Evolutionary conservation across 2,329 filamentous ascomycete species (phyloP).

Genomic region (Neoarthrinium moseri): DNA sequence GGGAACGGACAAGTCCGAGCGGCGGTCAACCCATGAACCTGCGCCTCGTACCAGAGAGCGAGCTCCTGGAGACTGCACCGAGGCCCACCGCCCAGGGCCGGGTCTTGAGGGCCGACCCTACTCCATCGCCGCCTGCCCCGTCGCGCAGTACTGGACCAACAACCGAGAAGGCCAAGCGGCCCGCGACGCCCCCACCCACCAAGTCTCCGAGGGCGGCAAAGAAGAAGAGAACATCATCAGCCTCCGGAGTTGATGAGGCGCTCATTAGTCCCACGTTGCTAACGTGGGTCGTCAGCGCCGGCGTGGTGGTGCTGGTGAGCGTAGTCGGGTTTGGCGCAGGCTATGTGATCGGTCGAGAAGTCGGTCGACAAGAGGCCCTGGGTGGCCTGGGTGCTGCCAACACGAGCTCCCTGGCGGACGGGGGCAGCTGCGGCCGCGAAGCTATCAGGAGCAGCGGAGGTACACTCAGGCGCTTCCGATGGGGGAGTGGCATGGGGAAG

Average conservation of each 20-base stretch:
- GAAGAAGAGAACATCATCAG: conserved; percentile 54
- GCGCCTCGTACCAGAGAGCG: conserved; percentile 59
- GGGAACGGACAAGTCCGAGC: conserved; percentile 39
- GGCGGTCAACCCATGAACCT: conserved; percentile 57
- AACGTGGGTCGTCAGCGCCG: conserved; percentile 65
- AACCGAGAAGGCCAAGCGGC: conserved; percentile 50
- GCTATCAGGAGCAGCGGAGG: conserved; percentile 50
- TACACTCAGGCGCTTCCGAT: conserved; percentile 52
- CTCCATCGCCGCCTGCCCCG: conserved; percentile 12
- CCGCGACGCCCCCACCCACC: conserved; percentile 31
- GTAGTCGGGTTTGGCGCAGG: conserved; percentile 69
- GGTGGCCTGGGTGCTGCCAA: conserved; percentile 41
- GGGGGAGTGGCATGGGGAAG: conserved; percentile 48
- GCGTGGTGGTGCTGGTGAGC: conserved; percentile 66
- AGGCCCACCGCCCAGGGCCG: conserved; percentile 17
- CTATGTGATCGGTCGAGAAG: conserved; percentile 66
- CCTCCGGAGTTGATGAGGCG: conserved; percentile 34
- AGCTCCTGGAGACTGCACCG: conserved; percentile 44
- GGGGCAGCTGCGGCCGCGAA: conserved; percentile 51
- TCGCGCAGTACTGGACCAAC: conserved; percentile 20
- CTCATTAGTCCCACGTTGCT: conserved; percentile 59
- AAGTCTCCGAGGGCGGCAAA: conserved; percentile 49
- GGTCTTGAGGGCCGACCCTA: conserved; percentile 14
- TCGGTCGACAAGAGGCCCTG: conserved; percentile 60
- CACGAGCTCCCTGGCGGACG: conserved; percentile 36